Evolutionary conservation across 768 basidiomycete genomes (phyloP).

Genomic region (Podaxis carcinomalis): DNA sequence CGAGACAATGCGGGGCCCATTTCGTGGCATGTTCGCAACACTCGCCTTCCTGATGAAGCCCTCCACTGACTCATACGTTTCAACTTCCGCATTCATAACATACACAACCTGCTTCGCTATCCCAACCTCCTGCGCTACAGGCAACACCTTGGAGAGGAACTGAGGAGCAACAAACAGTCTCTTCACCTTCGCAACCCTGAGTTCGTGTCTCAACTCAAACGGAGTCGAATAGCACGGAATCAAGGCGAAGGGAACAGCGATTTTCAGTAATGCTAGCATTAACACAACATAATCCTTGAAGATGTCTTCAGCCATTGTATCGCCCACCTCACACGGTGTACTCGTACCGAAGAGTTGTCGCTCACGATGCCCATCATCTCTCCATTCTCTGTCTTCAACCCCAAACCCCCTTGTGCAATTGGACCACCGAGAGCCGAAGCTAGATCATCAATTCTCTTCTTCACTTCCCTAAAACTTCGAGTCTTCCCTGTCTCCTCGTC

Average conservation of each 20-base stretch:
- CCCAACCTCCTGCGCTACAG: slow-evolving; percentile 27
- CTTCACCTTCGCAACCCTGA: slow-evolving; percentile 26
- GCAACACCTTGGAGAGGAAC: slow-evolving; percentile 22
- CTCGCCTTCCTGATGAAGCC: slow-evolving; percentile 36
- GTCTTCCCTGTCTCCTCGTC: slow-evolving; percentile 47
- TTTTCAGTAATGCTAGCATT: slow-evolving; percentile 24
- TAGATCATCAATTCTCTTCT: slow-evolving; percentile 46
- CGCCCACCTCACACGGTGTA: too few relatives aligned
- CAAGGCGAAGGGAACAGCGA: slow-evolving; percentile 27
- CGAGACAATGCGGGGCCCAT: slow-evolving; percentile 39
- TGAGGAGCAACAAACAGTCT: slow-evolving; percentile 30
- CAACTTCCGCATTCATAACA: slow-evolving; percentile 36
- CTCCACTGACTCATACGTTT: slow-evolving; percentile 32
- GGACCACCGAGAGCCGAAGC: slow-evolving; percentile 51
- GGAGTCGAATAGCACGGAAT: slow-evolving; percentile 32
- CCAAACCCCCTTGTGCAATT: slow-evolving; percentile 48
- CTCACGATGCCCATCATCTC: slow-evolving; percentile 68
- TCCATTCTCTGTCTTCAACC: slow-evolving; percentile 36
- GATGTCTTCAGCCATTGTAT: neutral
- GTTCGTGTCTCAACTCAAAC: slow-evolving; percentile 30
- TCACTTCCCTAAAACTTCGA: slow-evolving; percentile 42
- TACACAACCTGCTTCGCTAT: slow-evolving; percentile 40
- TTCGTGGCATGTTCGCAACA: slow-evolving; percentile 28
- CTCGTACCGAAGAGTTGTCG: slow-evolving; percentile 60
- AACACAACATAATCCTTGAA: slow-evolving; percentile 29